Conservation (phyloP, 2,329 filamentous ascomycete genomes). For the Exophiala sideris region DNA sequence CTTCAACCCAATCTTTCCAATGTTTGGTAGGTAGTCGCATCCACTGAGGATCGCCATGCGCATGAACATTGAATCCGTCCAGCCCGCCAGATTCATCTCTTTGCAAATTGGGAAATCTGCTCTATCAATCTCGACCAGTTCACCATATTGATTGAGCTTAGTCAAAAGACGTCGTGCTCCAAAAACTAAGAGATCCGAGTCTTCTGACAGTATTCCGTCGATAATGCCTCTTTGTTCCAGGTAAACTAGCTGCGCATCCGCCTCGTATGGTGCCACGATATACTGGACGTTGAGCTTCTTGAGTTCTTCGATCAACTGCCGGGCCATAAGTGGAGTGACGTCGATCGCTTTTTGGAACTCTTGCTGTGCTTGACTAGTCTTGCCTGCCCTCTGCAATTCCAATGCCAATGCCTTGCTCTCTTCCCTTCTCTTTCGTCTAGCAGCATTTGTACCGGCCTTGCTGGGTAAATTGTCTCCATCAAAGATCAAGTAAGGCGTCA, state of each 20-base stretch:
- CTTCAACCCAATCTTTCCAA: slow-evolving; percentile 84
- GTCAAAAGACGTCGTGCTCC: slow-evolving; percentile 86
- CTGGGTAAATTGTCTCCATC: slow-evolving; percentile 94
- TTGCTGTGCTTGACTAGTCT: slow-evolving; percentile 71
- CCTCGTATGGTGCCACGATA: slow-evolving; percentile 94
- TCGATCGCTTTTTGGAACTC: slow-evolving; percentile 95
- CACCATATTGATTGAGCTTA: slow-evolving; percentile 90
- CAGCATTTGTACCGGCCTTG: slow-evolving; percentile 81
- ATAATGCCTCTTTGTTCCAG: slow-evolving; percentile 82
- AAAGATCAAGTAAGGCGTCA: slow-evolving; percentile 93
- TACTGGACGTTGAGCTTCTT: slow-evolving; percentile 78
- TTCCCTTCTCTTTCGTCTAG: slow-evolving; percentile 70
- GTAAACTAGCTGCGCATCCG: slow-evolving; percentile 94
- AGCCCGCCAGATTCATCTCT: slow-evolving; percentile 84
- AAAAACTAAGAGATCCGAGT: slow-evolving; percentile 94
- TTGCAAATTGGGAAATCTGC: slow-evolving; percentile 83
- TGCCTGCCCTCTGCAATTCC: slow-evolving; percentile 77
- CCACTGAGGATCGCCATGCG: slow-evolving; percentile 95
- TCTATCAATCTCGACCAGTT: slow-evolving; percentile 87
- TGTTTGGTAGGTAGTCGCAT: slow-evolving; percentile 88
- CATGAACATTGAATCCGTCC: slow-evolving; percentile 87
- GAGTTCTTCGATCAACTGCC: slow-evolving; percentile 83
- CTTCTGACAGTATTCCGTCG: slow-evolving; percentile 86
- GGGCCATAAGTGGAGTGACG: slow-evolving; percentile 93
- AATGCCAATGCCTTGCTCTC: slow-evolving; percentile 72